Percentiles rank a stretch among this genome's conserved stretches.
phyloP scores from a whole-genome alignment of 73 alveolate species.

The Symbiodinium pilosum region DNA sequence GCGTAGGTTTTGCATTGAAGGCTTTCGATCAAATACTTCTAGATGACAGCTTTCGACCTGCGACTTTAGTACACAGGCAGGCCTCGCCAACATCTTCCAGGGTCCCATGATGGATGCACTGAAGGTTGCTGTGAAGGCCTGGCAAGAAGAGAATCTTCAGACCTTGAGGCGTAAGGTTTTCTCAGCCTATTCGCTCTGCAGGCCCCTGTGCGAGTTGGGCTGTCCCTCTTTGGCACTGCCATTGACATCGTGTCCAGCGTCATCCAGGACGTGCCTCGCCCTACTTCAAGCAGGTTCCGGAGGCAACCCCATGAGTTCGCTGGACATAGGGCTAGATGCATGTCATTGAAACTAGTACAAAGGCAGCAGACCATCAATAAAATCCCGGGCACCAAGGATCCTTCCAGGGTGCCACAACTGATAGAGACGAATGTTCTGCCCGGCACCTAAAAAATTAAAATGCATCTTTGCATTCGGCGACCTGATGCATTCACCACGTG shows the following conservation, averaged over 20 bases:
- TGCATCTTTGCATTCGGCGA: too few species aligned
- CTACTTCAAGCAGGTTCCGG: background rate
- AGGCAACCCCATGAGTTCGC: background rate
- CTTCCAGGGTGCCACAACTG: constrained; percentile 84
- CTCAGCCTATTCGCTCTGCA: background rate
- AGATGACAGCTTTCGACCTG: background rate
- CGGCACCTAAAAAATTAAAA: background rate
- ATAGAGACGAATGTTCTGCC: constrained; percentile 32
- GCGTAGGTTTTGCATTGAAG: background rate
- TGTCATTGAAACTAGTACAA: too few species aligned
- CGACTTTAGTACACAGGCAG: background rate
- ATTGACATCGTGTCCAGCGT: constrained; percentile 72
- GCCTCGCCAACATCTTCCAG: constrained; percentile 75
- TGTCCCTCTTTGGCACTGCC: constrained; percentile 83
- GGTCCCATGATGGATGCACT: constrained; percentile 74
- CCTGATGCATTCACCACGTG: too few species aligned
- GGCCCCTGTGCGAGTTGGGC: constrained; percentile 77
- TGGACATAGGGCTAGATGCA: too few species aligned
- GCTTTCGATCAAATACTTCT: background rate
- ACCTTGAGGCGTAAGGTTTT: background rate
- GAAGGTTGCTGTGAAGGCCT: constrained; percentile 72
- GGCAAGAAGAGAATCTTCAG: background rate
- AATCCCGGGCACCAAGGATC: constrained; percentile 54
- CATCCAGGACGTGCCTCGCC: constrained; percentile 41
- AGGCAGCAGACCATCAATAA: too few species aligned